Evolutionary conservation across 768 basidiomycete species (phyloP).

Genomic region (Leccinum obscurum): DNA sequence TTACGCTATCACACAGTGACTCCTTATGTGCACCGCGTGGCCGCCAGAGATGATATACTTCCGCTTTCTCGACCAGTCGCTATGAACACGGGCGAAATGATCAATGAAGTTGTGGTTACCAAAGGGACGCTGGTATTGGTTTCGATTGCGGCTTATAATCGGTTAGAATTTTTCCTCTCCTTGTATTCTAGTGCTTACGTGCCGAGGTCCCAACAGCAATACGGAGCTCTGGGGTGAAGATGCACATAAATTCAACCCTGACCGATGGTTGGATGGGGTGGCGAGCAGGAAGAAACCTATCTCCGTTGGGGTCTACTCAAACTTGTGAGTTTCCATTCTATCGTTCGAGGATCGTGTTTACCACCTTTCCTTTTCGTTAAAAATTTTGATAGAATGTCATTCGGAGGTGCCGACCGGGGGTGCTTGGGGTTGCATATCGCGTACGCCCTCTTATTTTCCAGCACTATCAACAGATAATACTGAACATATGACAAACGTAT

Average conservation of each 20-base stretch:
- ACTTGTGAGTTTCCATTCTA: slow-evolving; percentile 21
- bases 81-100: slow-evolving; percentile 43
- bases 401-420: slow-evolving; percentile 22
- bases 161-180: slow-evolving; percentile 32
- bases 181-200: neutral
- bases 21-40: slow-evolving; percentile 50
- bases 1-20: slow-evolving; percentile 50
- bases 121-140: slow-evolving; percentile 46
- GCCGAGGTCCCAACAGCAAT: slow-evolving; percentile 14
- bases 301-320: slow-evolving; percentile 30
- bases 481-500: neutral
- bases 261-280: slow-evolving; percentile 26
- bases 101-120: slow-evolving; percentile 46
- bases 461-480: neutral
- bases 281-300: slow-evolving; percentile 19
- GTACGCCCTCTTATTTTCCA: neutral
- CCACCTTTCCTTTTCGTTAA: neutral
- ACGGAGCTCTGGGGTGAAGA: slow-evolving; percentile 34
- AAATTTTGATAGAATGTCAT: slow-evolving; percentile 10
- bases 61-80: slow-evolving; percentile 56
- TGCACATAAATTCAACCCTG: slow-evolving; percentile 33
- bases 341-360: neutral
- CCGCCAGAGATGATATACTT: slow-evolving; percentile 54
- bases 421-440: slow-evolving; percentile 22
- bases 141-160: slow-evolving; percentile 57